Percentiles rank a stretch among this genome's conserved stretches.
Evolutionary conservation across 306 rosid species (phyloP).

Genomic region (Abrus precatorius): DNA sequence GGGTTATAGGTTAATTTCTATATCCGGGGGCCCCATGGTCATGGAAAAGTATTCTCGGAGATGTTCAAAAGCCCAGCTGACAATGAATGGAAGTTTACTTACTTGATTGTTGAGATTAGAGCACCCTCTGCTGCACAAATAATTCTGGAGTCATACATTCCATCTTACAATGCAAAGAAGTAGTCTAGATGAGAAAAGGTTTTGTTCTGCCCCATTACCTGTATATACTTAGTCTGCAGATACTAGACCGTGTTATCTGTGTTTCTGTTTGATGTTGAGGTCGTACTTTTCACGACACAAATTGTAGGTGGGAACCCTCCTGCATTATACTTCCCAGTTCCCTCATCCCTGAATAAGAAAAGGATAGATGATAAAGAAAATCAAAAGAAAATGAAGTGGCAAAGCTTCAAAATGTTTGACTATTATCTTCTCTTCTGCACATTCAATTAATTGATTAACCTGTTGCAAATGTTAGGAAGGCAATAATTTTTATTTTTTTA

Average conservation of each 20-base stretch:
- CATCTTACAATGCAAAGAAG: slow-evolving; percentile 57
- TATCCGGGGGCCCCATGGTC: slow-evolving; percentile 92
- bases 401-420: slow-evolving; percentile 23
- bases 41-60: slow-evolving; percentile 83
- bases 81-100: slow-evolving; percentile 84
- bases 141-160: slow-evolving; percentile 92
- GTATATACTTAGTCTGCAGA: slow-evolving; percentile 43
- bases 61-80: slow-evolving; percentile 85
- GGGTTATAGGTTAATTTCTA: slow-evolving; percentile 81
- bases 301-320: slow-evolving; percentile 30
- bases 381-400: background rate
- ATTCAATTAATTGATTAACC: slow-evolving; percentile 9
- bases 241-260: slow-evolving; percentile 46
- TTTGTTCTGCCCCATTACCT: slow-evolving; percentile 49
- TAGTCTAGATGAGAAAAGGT: slow-evolving; percentile 48
- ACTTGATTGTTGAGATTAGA: slow-evolving; percentile 84
- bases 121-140: slow-evolving; percentile 81
- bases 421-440: slow-evolving; percentile 5
- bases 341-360: slow-evolving; percentile 17
- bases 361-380: slow-evolving; percentile 22
- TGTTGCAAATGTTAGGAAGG: slow-evolving; percentile 17
- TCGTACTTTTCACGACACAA: slow-evolving; percentile 32
- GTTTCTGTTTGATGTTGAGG: slow-evolving; percentile 36
- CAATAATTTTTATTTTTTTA: background rate
- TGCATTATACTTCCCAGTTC: background rate